phyloP scores from a whole-genome alignment of 805 yeast species.

The Pichia occidentalis region DNA sequence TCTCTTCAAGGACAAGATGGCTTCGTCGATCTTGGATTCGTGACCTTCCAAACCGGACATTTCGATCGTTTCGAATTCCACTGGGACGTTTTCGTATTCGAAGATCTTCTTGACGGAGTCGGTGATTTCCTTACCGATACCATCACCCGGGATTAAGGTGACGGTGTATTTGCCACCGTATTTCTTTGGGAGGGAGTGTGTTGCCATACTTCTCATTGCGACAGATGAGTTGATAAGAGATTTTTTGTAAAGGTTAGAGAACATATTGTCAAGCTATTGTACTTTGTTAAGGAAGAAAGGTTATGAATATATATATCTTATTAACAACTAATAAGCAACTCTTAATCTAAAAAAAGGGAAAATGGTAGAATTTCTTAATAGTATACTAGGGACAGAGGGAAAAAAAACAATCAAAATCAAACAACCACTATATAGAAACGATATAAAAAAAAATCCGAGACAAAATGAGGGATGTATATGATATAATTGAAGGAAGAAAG shows the following conservation, averaged over 20 bases:
- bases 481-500: no score
- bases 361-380: no score
- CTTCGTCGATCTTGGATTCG: constrained; percentile 60
- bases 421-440: no score
- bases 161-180: constrained; percentile 94
- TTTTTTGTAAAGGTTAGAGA: constrained; percentile 21
- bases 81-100: constrained; percentile 80
- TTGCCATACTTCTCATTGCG: constrained; percentile 27
- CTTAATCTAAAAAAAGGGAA: no score
- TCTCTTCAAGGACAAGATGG: constrained; percentile 86
- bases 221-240: constrained; percentile 14
- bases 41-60: constrained; percentile 48
- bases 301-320: background rate
- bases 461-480: no score
- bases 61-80: constrained; percentile 85
- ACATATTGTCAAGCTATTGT: constrained; percentile 20
- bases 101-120: constrained; percentile 89
- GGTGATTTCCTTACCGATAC: constrained; percentile 94
- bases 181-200: constrained; percentile 62
- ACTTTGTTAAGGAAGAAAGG: background rate
- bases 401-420: no score
- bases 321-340: no score
- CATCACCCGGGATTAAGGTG: constrained; percentile 96
- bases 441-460: no score
- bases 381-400: no score